Conservation (phyloP, 106 monocot genomes). For the Alisma plantagoaquatica region DNA sequence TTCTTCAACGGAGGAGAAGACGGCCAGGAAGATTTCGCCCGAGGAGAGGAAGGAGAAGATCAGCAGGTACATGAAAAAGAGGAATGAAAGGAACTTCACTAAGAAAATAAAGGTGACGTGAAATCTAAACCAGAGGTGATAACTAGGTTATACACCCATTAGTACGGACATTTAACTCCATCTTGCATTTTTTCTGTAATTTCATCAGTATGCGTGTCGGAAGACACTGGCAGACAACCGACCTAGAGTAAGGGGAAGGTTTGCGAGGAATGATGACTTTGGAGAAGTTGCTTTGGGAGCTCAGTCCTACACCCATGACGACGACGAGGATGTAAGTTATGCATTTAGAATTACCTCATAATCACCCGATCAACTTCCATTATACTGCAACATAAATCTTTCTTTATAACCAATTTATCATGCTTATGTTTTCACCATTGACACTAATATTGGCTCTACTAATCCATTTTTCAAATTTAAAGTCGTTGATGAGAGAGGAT, state of each 20-base stretch:
- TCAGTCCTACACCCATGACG: slow-evolving; percentile 1
- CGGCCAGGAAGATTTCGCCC: too few species aligned
- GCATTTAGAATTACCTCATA: too few species aligned
- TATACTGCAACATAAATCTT: too few species aligned
- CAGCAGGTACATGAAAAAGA: slow-evolving; percentile 14
- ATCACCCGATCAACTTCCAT: too few species aligned
- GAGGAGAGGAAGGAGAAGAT: slow-evolving; percentile 18
- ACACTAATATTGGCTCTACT: too few species aligned
- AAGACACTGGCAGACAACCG: slow-evolving; percentile 17
- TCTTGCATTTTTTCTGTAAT: too few species aligned
- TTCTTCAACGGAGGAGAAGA: too few species aligned
- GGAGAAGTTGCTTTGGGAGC: slow-evolving; percentile 5
- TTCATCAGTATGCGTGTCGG: slow-evolving; percentile 11
- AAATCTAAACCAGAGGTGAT: neutral
- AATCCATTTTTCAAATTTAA: too few species aligned
- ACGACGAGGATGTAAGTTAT: slow-evolving; percentile 19
- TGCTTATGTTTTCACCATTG: too few species aligned
- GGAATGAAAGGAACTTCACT: slow-evolving; percentile 17
- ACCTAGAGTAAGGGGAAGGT: slow-evolving; percentile 11
- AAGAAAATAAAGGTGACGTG: neutral
- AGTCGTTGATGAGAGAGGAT: slow-evolving; percentile 34
- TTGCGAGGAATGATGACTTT: slow-evolving; percentile 14
- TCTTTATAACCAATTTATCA: too few species aligned
- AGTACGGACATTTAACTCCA: neutral
- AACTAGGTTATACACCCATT: neutral